phyloP scores from a whole-genome alignment of 2,329 filamentous ascomycete genomes.

The Cladosporium sp. region DNA sequence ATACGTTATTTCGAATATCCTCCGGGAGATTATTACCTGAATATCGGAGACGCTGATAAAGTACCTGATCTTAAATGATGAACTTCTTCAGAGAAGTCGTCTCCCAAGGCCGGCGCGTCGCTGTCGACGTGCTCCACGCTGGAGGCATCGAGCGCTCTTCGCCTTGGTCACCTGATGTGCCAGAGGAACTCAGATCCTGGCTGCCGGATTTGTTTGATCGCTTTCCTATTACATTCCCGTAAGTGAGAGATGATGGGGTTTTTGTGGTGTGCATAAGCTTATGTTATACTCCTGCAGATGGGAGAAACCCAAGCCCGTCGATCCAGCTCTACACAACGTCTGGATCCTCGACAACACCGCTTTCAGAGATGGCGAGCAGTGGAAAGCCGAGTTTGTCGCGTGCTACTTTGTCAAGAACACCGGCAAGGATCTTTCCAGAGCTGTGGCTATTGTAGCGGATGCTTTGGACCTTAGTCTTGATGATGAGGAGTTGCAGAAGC shows the following conservation, averaged over 20 bases:
- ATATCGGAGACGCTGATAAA: not conserved
- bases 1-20: not conserved
- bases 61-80: conserved; percentile 21
- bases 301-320: conserved; percentile 45
- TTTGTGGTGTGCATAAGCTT: not conserved
- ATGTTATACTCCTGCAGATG: conserved; percentile 19
- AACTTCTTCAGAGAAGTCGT: conserved; percentile 30
- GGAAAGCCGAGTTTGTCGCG: conserved; percentile 81
- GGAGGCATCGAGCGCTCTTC: conserved; percentile 31
- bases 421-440: conserved; percentile 64
- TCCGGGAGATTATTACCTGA: not conserved
- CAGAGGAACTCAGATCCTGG: conserved; percentile 32
- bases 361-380: conserved; percentile 58
- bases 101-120: conserved; percentile 31
- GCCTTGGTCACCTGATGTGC: conserved; percentile 35
- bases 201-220: conserved; percentile 39
- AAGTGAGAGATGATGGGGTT: not conserved
- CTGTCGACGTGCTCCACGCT: conserved; percentile 30
- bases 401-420: conserved; percentile 76
- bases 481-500: conserved; percentile 56
- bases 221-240: conserved; percentile 56
- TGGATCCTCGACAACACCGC: conserved; percentile 93
- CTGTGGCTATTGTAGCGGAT: conserved; percentile 69
- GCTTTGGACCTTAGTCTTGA: conserved; percentile 62
- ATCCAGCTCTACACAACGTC: conserved; percentile 67